These are phyloP conservation scores for Wallemia ichthyophaga DNA, from an alignment of 1,284 basidiomycete species.

Conservation along the genomic window DNA sequence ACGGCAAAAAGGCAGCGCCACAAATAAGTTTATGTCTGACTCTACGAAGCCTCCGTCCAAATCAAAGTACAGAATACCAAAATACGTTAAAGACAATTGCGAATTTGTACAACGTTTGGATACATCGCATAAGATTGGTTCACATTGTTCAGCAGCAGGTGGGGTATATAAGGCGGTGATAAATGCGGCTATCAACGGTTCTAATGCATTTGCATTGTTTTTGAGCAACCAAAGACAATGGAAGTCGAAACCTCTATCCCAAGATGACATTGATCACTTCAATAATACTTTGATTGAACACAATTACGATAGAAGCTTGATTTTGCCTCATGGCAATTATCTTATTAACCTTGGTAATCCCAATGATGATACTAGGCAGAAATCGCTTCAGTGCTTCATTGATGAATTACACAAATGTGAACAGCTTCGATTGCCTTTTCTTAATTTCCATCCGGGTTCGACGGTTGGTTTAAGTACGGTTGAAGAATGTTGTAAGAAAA, in stretches of 20 bases:
- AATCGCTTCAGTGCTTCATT: conserved; percentile 29
- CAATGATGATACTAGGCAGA: conserved; percentile 24
- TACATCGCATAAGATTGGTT: conserved; percentile 35
- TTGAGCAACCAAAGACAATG: conserved; percentile 56
- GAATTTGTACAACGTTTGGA: conserved; percentile 3
- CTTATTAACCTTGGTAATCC: conserved; percentile 60
- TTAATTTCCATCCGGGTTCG: conserved; percentile 67
- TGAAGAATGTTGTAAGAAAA: conserved; percentile 29
- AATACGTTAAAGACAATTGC: background rate
- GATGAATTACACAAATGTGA: conserved; percentile 60
- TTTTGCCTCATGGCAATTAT: conserved; percentile 58
- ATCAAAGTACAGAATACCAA: no score
- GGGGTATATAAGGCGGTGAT: conserved; percentile 41
- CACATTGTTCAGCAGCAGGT: conserved; percentile 49
- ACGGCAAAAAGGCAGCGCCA: no score
- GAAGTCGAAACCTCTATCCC: conserved; percentile 29
- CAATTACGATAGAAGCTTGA: conserved; percentile 26
- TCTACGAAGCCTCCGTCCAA: no score
- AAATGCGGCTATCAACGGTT: conserved; percentile 39
- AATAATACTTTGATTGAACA: conserved; percentile 26
- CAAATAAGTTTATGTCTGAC: no score
- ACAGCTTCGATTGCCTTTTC: conserved; percentile 35
- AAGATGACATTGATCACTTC: conserved; percentile 25
- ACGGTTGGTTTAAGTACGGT: conserved; percentile 33
- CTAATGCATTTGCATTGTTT: conserved; percentile 53